Evolutionary conservation across 2,329 filamentous ascomycete species (phyloP), one percentile per base, ranked within the genome.

Genomic region (Aspergillus sp.): DNA sequence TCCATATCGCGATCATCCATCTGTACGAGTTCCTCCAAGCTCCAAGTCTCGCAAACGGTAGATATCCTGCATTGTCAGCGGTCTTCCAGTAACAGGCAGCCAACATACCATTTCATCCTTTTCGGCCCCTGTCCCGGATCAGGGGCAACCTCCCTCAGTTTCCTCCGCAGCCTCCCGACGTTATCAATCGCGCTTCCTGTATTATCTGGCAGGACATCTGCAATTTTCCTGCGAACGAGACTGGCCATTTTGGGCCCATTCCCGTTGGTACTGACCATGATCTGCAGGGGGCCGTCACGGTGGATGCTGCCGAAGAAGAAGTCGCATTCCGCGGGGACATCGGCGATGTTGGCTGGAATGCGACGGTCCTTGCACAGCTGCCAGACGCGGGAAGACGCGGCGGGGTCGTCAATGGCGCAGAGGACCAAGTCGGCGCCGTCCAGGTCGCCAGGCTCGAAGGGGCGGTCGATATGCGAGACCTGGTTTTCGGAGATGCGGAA

Each of bases 211-310:
- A 98, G 64, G 30, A 69, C 71, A 13, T 68, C 71, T 12, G 86
- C 88, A 43, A 98, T 94, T 53, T 82, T 77, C 53, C 81, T 74
- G 33, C 89, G 70, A 31, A 98, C 82, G 29, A 88, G 79, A 45
- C 85, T 89, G 7, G 91, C 91, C 42, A 98, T 66, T 54, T 89
- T 80, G 0, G 91, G 91, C 0, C 91, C 91, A 56, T 94, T 95
- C 32, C 91, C 91, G 57, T 96, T 98, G 22, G 91, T 98, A 65
- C 84, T 93, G 48, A 98, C 89, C 91, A 98, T 98, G 51, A 98
- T 81, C 67, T 98, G 91, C 39, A 98, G 63, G 4, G 91, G 91
- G 0, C 91, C 91, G 57, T 98, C 91, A 31, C 91, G 80, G 63
- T 98, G 85, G 24, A 95, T 80, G 55, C 83, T 91, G 41, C 91